A percentile compares a stretch with the other conserved stretches of the same genome.
Evolutionary conservation across 2,329 filamentous ascomycete genomes (phyloP).

Genomic region (Colletotrichum viniferum): DNA sequence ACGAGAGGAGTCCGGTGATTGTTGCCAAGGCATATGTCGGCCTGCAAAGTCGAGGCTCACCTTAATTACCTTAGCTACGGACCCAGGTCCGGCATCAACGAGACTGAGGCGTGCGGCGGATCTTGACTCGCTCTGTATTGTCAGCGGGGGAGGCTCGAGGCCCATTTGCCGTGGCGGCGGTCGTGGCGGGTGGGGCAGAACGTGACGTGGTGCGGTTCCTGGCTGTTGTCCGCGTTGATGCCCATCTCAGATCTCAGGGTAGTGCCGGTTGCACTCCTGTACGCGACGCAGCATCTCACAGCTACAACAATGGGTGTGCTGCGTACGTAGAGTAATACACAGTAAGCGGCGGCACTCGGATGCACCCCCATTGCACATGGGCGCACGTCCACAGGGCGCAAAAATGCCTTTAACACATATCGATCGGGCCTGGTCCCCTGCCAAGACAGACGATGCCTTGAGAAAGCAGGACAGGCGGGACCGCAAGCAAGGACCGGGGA

Average conservation of each 20-base stretch:
- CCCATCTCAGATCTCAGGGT: constrained; percentile 10
- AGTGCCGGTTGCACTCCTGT: neutral
- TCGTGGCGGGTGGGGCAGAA: neutral
- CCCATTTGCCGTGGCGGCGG: neutral
- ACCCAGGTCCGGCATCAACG: neutral
- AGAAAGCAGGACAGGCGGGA: neutral
- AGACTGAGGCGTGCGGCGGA: neutral
- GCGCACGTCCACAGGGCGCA: neutral
- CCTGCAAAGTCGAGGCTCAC: neutral
- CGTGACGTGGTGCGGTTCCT: constrained; percentile 1
- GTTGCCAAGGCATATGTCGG: neutral
- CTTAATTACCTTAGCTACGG: neutral
- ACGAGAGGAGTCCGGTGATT: neutral
- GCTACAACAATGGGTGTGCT: neutral
- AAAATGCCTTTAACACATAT: neutral
- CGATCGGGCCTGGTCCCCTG: neutral
- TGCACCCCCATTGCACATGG: neutral
- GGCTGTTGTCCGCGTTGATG: constrained; percentile 4
- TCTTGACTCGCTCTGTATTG: neutral
- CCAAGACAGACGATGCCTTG: constrained; percentile 4
- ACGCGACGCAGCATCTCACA: neutral
- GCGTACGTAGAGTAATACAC: too few relatives aligned
- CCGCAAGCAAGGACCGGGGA: neutral
- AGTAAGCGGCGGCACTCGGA: neutral
- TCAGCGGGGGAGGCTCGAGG: neutral